Conservation (phyloP, 1,284 basidiomycete genomes). For the Rhodotorula mucilaginosa region DNA sequence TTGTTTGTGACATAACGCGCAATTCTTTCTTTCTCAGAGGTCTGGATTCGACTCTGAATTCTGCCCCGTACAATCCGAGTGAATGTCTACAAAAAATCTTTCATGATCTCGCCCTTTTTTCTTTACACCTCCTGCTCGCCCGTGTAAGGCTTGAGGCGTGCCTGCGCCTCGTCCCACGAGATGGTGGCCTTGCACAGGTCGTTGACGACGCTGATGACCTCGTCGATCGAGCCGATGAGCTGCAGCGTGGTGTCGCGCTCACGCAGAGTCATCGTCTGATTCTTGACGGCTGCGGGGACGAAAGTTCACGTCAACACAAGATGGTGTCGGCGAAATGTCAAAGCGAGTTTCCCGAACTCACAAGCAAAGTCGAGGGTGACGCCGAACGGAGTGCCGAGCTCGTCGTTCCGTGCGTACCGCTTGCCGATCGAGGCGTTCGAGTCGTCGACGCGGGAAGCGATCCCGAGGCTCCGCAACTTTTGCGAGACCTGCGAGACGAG, state of each 20-base stretch:
- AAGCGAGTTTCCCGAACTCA: slow-evolving; percentile 55
- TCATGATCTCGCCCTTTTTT: not conserved
- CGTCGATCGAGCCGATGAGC: slow-evolving; percentile 86
- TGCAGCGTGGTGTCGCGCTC: slow-evolving; percentile 95
- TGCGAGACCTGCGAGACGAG: slow-evolving; percentile 82
- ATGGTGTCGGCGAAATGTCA: not conserved
- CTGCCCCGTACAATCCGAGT: not conserved
- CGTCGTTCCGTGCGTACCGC: slow-evolving; percentile 96
- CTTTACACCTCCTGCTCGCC: slow-evolving; percentile 78
- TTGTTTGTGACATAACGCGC: not conserved
- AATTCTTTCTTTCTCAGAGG: not conserved
- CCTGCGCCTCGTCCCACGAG: slow-evolving; percentile 75
- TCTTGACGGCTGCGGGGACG: slow-evolving; percentile 64
- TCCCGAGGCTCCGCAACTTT: slow-evolving; percentile 80
- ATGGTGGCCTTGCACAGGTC: slow-evolving; percentile 58
- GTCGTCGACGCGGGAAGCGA: slow-evolving; percentile 91
- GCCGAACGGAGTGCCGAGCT: slow-evolving; percentile 95
- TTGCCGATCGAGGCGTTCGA: slow-evolving; percentile 93
- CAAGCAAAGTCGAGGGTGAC: slow-evolving; percentile 97
- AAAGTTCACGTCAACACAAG: not conserved
- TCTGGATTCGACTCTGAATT: not conserved
- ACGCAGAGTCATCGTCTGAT: slow-evolving; percentile 82
- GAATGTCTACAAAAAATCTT: too few species aligned
- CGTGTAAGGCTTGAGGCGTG: slow-evolving; percentile 73
- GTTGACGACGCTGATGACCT: slow-evolving; percentile 74